Conservation (phyloP, 2,329 filamentous ascomycete species). For the Trichoderma oligosporum region DNA sequence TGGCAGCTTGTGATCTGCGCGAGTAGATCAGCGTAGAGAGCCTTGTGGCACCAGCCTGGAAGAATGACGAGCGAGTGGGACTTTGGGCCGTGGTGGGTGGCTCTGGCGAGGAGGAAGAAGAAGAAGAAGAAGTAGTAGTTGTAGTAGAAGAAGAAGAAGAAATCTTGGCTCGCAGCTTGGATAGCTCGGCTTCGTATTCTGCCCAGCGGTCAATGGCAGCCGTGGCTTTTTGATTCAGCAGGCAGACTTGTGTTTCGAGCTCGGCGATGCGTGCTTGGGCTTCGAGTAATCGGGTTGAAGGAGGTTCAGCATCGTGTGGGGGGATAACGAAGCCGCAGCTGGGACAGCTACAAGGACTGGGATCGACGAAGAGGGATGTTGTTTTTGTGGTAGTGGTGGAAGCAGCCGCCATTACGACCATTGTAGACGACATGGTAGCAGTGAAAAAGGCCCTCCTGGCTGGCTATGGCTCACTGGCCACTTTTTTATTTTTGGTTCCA, state of each 20-base stretch:
- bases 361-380: conserved; percentile 26
- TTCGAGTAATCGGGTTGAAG: conserved; percentile 45
- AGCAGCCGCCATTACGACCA: conserved; percentile 27
- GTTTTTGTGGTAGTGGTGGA: conserved; percentile 18
- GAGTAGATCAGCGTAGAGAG: conserved; percentile 45
- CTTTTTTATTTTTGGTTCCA: too few species aligned
- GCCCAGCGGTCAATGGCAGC: conserved; percentile 63
- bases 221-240: conserved; percentile 67
- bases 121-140: too few species aligned
- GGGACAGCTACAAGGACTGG: conserved; percentile 43
- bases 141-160: too few species aligned
- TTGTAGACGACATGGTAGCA: conserved; percentile 29
- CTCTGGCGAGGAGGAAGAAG: conserved; percentile 20
- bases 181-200: conserved; percentile 77
- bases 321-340: conserved; percentile 46
- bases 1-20: conserved; percentile 39
- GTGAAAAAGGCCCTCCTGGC: too few species aligned
- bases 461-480: not conserved
- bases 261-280: conserved; percentile 62
- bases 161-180: conserved; percentile 49
- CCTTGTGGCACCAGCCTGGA: conserved; percentile 43
- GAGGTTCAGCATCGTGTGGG: conserved; percentile 28
- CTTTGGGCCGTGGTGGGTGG: conserved; percentile 25
- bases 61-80: conserved; percentile 43
- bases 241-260: conserved; percentile 65